Evolutionary conservation across 345 rosid genomes (phyloP).

Genomic region (Linum usitatissimum): DNA sequence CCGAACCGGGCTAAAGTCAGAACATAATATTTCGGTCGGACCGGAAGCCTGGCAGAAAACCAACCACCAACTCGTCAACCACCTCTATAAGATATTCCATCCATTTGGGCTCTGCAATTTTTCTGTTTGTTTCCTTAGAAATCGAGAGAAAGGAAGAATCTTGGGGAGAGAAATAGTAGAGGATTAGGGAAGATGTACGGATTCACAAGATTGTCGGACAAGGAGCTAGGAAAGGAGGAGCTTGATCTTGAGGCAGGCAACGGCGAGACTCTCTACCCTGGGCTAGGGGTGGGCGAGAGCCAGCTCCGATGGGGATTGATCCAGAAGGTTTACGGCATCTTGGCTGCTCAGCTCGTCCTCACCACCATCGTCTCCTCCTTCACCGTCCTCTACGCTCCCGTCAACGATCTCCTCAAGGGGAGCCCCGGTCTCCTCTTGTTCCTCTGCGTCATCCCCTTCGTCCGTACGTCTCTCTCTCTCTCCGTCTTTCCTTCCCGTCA

Average conservation of each 20-base stretch:
- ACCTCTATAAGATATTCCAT: neutral
- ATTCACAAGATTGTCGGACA: slow-evolving; percentile 38
- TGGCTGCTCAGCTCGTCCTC: slow-evolving; percentile 67
- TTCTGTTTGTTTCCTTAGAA: neutral
- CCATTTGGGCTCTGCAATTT: neutral
- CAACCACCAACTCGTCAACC: neutral
- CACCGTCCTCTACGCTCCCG: slow-evolving; percentile 56
- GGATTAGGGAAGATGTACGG: slow-evolving; percentile 30
- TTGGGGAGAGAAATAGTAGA: slow-evolving; percentile 3
- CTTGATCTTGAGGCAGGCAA: slow-evolving; percentile 40
- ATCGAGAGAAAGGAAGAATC: neutral
- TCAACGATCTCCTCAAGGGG: slow-evolving; percentile 55
- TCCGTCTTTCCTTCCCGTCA: neutral
- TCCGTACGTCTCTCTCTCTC: slow-evolving; percentile 35
- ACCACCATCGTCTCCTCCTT: slow-evolving; percentile 69
- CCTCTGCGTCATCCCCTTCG: slow-evolving; percentile 60
- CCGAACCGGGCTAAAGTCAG: no score
- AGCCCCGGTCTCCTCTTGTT: slow-evolving; percentile 62
- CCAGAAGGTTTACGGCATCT: slow-evolving; percentile 83
- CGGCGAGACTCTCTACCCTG: slow-evolving; percentile 67
- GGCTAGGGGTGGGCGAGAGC: slow-evolving; percentile 70
- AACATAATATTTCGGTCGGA: no score
- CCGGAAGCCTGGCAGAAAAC: neutral
- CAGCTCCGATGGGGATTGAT: slow-evolving; percentile 91
- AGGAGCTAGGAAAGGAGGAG: slow-evolving; percentile 33